Evolutionary conservation across 768 basidiomycete species (phyloP).

Genomic region (Trametes elegans): DNA sequence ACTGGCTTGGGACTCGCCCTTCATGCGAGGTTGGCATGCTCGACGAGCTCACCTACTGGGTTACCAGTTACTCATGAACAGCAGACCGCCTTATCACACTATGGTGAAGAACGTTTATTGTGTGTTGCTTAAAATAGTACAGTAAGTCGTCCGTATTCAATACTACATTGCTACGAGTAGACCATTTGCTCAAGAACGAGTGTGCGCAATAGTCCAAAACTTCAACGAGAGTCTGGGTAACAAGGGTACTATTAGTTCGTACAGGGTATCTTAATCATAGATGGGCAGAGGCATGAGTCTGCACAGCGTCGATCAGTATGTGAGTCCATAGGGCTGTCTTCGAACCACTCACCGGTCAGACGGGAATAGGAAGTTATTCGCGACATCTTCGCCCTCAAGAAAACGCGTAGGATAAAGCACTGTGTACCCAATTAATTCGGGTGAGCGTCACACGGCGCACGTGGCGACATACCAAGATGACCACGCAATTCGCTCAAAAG

Average conservation of each 20-base stretch:
- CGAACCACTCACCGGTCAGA: slow-evolving; percentile 61
- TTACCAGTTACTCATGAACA: too few relatives aligned
- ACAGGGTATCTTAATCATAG: slow-evolving; percentile 46
- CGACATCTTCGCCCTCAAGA: slow-evolving; percentile 88
- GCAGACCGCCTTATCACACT: too few relatives aligned
- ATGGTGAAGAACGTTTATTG: too few relatives aligned
- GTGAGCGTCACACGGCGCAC: too few relatives aligned
- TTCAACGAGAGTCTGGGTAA: not conserved
- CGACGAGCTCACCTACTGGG: too few relatives aligned
- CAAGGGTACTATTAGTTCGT: not conserved
- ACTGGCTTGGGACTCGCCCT: too few relatives aligned
- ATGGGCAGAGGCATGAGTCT: slow-evolving; percentile 75
- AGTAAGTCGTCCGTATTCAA: not conserved
- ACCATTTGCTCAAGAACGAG: not conserved
- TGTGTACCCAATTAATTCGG: slow-evolving; percentile 30
- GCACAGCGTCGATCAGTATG: slow-evolving; percentile 7
- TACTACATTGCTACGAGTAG: not conserved
- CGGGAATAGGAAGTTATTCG: slow-evolving; percentile 92
- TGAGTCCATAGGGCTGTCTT: not conserved
- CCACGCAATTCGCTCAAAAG: slow-evolving; percentile 75
- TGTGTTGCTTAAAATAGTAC: too few relatives aligned
- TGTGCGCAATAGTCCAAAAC: not conserved
- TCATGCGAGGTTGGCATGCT: too few relatives aligned
- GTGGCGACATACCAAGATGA: slow-evolving; percentile 73
- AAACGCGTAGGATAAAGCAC: slow-evolving; percentile 85